Evolutionary conservation across 2,329 filamentous ascomycete genomes (phyloP).

Genomic region (Cercospora zeae-maydis): DNA sequence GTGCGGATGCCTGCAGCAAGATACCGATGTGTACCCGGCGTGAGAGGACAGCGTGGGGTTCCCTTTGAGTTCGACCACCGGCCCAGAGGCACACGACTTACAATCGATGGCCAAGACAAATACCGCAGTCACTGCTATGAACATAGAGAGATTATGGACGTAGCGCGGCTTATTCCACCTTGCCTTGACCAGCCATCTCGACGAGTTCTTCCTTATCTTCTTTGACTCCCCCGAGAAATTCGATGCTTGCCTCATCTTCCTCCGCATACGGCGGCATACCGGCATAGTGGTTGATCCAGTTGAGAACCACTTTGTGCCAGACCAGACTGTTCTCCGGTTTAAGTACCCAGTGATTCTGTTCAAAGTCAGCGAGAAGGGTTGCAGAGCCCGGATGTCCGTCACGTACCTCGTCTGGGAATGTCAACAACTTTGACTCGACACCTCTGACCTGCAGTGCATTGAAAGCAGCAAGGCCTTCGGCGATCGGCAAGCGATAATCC

Average conservation of each 20-base stretch:
- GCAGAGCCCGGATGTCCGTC: neutral
- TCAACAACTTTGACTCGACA: slow-evolving; percentile 72
- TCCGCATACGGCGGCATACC: slow-evolving; percentile 49
- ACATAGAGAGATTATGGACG: neutral
- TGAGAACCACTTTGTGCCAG: slow-evolving; percentile 83
- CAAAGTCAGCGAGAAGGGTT: neutral
- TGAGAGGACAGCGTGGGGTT: neutral
- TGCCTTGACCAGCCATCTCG: slow-evolving; percentile 27
- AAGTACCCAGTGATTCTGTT: slow-evolving; percentile 69
- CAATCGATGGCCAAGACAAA: neutral
- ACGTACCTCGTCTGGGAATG: slow-evolving; percentile 67
- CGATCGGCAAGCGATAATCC: slow-evolving; percentile 82
- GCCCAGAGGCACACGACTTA: neutral
- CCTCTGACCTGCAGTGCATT: slow-evolving; percentile 75
- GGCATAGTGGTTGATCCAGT: slow-evolving; percentile 65
- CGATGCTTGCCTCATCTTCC: slow-evolving; percentile 31
- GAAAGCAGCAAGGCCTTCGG: slow-evolving; percentile 80
- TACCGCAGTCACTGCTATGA: neutral
- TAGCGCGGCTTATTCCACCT: slow-evolving; percentile 14
- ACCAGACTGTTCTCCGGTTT: slow-evolving; percentile 87
- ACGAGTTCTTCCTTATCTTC: slow-evolving; percentile 24
- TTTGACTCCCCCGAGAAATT: slow-evolving; percentile 33
- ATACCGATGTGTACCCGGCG: neutral
- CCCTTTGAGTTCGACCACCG: neutral
- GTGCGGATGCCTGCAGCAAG: neutral